Evolutionary conservation across 202 grass and related monocot species (phyloP), one percentile per base, ranked within the genome.

Genomic region (Elaeis oleifera): DNA sequence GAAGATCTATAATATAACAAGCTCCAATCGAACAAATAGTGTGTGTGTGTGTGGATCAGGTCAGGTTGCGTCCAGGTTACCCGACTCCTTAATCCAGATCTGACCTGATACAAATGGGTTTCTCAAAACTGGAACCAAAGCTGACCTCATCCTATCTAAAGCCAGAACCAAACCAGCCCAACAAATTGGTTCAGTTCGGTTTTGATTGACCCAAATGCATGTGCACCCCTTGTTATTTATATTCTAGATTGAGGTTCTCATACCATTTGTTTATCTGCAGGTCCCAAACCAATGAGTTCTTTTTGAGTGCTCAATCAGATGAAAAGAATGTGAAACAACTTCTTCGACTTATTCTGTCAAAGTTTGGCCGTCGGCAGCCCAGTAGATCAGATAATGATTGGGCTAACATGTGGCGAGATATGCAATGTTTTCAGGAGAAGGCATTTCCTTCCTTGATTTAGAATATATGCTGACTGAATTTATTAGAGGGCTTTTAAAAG

Each of bases 361-460:
- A 91, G 80, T 96, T 91, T 82, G 79, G 84, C n/a, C 80, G 91
- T 73, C 79, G 84, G 23, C 92, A 96, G 68, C 84, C 92, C 70
- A 61, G 58, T 77, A 86, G 77, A 76, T 84, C 92, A 54, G 92
- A 96, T 76, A 88, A 75, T 58, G 92, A 96, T 73, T 96, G 92
- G 92, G 84, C 92, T 73, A 78, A 68, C 74, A 79, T 85, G 71
- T 91, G 87, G 92, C 87, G 77, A 56, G 92, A 97, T 74, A 74
- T 97, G 64, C 86, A 88, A 76, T 81, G 70, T 44, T 85, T 97
- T 72, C 92, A 89, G 76, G 92, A 91, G 72, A 97, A 91, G 74
- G 92, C 92, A 69, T 96, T 96, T 80, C 59, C 76, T 74, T 96
- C 82, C 92, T 96, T 75, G 87, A 91, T 71, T 85, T 85, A 85